These are phyloP conservation scores for Sordaria brevicollis DNA, from an alignment of 495 filamentous ascomycete genomes.

Conservation along the genomic window DNA sequence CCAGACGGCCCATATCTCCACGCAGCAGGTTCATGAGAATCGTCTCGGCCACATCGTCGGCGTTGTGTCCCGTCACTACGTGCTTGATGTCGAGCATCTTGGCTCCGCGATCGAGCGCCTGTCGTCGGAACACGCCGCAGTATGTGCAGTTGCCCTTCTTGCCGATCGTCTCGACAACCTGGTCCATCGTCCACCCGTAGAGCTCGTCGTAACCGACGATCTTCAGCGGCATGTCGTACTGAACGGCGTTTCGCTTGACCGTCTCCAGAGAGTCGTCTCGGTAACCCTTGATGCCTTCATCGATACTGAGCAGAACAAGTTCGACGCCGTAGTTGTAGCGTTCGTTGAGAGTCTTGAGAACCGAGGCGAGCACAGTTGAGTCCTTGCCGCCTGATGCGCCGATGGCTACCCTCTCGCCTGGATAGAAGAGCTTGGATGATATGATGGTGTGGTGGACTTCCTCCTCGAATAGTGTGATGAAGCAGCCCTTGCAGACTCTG, in stretches of 20 bases:
- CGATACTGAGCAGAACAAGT: constrained; percentile 79
- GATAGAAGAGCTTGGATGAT: constrained; percentile 63
- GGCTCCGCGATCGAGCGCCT: constrained; percentile 88
- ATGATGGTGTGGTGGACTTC: constrained; percentile 92
- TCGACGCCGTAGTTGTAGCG: constrained; percentile 79
- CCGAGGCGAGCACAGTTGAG: constrained; percentile 88
- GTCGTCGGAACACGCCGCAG: constrained; percentile 90
- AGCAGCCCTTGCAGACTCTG: constrained; percentile 84
- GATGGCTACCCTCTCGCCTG: constrained; percentile 83
- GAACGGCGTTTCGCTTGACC: constrained; percentile 82
- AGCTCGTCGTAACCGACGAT: constrained; percentile 90
- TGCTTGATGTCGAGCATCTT: constrained; percentile 80
- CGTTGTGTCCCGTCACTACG: constrained; percentile 96
- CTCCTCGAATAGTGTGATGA: constrained; percentile 75
- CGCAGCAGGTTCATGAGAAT: constrained; percentile 94
- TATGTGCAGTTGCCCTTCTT: constrained; percentile 99
- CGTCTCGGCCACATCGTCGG: constrained; percentile 97
- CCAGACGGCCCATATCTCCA: constrained; percentile 79
- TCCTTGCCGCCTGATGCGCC: constrained; percentile 97
- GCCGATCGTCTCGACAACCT: constrained; percentile 88
- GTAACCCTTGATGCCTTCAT: constrained; percentile 96
- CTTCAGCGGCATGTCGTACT: constrained; percentile 82
- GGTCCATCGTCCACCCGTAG: constrained; percentile 99
- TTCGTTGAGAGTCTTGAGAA: constrained; percentile 90
- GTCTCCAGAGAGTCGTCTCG: constrained; percentile 92